Evolutionary conservation across 2,329 filamentous ascomycete species (phyloP).

Genomic region (Paecilomyces dactylethromorphus): DNA sequence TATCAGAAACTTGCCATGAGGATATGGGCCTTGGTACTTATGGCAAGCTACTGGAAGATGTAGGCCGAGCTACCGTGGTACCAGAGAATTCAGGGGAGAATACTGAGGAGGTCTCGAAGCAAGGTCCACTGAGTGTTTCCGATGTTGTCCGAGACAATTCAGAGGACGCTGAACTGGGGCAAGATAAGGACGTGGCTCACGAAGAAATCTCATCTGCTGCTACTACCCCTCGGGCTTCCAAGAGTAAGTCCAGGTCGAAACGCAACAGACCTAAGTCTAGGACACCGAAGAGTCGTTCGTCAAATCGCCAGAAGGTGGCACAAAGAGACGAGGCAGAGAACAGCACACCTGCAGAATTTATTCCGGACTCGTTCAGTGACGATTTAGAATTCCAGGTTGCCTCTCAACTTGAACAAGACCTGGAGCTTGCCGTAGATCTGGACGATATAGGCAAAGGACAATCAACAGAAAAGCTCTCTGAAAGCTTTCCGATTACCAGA

Average conservation of each 20-base stretch:
- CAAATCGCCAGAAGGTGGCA: background rate
- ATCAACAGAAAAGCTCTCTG: slow-evolving; percentile 1
- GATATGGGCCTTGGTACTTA: background rate
- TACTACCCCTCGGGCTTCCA: background rate
- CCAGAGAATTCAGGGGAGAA: background rate
- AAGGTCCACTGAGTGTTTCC: background rate
- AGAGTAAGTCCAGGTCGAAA: background rate
- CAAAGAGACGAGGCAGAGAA: background rate
- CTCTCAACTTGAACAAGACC: slow-evolving; percentile 39
- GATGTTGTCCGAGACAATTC: background rate
- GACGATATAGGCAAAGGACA: slow-evolving; percentile 8
- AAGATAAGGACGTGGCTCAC: background rate
- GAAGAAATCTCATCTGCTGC: background rate
- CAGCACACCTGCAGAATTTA: slow-evolving; percentile 11
- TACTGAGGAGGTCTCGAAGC: background rate
- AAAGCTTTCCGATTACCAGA: slow-evolving; percentile 14
- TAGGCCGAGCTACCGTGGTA: background rate
- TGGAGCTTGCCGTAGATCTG: slow-evolving; percentile 31
- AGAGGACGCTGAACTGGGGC: background rate
- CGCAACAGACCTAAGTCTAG: background rate
- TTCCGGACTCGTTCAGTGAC: slow-evolving; percentile 30
- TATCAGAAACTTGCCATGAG: background rate
- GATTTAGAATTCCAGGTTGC: slow-evolving; percentile 39
- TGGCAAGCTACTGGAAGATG: background rate
- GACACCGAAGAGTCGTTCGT: background rate